These are phyloP conservation scores for Phanerodontia chrysosporium DNA, from an alignment of 768 basidiomycete genomes.

Conservation along the genomic window DNA sequence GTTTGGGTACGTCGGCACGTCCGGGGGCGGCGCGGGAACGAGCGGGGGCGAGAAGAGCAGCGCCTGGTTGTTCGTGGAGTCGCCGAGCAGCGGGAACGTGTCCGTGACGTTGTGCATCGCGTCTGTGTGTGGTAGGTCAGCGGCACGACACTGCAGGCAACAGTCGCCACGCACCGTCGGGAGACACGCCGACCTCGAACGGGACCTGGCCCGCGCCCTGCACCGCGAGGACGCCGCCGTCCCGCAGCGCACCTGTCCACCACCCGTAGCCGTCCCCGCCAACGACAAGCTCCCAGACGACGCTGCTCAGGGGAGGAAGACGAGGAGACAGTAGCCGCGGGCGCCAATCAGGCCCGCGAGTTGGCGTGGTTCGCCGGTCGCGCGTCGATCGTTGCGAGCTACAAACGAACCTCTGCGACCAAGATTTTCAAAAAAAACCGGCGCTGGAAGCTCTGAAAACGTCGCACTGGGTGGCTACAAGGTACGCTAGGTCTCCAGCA, in stretches of 20 bases:
- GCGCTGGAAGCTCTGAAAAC: too few relatives aligned
- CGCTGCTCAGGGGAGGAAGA: too few relatives aligned
- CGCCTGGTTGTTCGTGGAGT: slow-evolving; percentile 70
- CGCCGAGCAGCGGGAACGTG: slow-evolving; percentile 57
- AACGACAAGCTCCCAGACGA: slow-evolving; percentile 46
- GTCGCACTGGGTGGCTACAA: too few relatives aligned
- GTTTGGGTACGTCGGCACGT: slow-evolving; percentile 60
- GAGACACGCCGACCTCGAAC: slow-evolving; percentile 59
- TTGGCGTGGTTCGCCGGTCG: too few relatives aligned
- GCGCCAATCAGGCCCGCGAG: too few relatives aligned
- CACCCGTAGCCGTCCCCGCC: slow-evolving; percentile 41
- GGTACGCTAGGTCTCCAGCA: too few relatives aligned
- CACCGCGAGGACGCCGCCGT: slow-evolving; percentile 52
- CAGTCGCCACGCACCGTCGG: slow-evolving; percentile 19
- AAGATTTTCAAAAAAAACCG: too few relatives aligned
- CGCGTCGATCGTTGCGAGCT: too few relatives aligned
- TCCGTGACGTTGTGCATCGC: slow-evolving; percentile 44
- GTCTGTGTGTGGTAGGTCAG: slow-evolving; percentile 26
- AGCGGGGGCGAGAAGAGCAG: slow-evolving; percentile 65
- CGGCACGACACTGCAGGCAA: background rate
- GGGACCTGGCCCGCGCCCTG: slow-evolving; percentile 35
- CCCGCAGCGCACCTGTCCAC: slow-evolving; percentile 43
- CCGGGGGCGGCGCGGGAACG: slow-evolving; percentile 27
- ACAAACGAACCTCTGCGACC: too few relatives aligned
- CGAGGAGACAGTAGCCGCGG: too few relatives aligned